Percentiles rank a stretch among this genome's conserved stretches.
Evolutionary conservation across 1,284 basidiomycete species (phyloP).

Genomic region (Rhodotorula sp.): DNA sequence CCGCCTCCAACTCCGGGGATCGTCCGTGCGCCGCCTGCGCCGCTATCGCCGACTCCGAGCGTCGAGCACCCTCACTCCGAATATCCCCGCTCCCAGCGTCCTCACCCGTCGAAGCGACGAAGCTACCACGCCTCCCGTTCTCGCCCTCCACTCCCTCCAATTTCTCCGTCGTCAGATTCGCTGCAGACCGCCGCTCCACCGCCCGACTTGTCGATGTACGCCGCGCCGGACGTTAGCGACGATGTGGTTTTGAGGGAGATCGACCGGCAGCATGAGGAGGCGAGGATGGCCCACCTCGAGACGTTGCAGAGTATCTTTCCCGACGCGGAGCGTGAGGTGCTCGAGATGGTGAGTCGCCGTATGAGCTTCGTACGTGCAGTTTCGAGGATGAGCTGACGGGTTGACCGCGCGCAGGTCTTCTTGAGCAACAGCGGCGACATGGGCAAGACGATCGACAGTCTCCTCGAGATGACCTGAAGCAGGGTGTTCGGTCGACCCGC

Average conservation of each 20-base stretch:
- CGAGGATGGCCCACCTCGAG: conserved; percentile 24
- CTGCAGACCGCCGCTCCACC: neutral
- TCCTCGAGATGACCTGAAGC: conserved; percentile 69
- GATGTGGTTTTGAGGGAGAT: conserved; percentile 68
- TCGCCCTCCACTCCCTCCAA: conserved; percentile 16
- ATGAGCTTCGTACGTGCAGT: neutral
- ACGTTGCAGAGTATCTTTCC: conserved; percentile 24
- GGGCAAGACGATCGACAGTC: conserved; percentile 78
- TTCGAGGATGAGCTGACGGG: neutral
- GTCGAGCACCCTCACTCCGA: too few species aligned
- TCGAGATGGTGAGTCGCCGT: conserved; percentile 60
- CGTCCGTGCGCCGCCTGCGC: neutral
- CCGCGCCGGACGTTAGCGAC: conserved; percentile 46
- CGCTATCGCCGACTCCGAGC: neutral
- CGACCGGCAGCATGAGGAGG: conserved; percentile 64
- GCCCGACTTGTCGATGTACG: conserved; percentile 49
- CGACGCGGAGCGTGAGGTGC: conserved; percentile 69
- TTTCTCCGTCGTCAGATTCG: conserved; percentile 13
- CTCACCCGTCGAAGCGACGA: conserved; percentile 3
- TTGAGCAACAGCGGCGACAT: conserved; percentile 84
- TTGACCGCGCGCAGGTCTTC: conserved; percentile 53
- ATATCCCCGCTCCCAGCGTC: neutral
- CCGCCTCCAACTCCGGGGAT: neutral
- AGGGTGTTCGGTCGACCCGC: neutral
- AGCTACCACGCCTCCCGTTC: conserved; percentile 10